Evolutionary conservation across 2,329 filamentous ascomycete species (phyloP), one percentile per base, ranked within the genome.

Genomic region (Volutella citrinella): DNA sequence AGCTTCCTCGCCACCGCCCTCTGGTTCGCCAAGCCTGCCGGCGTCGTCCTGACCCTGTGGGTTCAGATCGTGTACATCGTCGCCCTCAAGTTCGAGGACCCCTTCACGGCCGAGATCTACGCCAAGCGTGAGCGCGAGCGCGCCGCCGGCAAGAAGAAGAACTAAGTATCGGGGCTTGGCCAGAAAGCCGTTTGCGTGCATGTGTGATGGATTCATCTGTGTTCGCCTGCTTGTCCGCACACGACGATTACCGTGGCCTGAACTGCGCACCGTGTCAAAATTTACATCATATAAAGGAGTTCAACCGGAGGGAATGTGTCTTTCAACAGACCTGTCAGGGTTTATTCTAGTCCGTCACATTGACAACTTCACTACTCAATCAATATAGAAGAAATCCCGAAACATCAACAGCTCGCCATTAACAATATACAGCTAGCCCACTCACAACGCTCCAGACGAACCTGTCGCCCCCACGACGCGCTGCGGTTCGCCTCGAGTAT

Each of bases 21-120:
- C 38, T 79, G 87, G 59, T 88, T 82, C 55, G 89, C 87, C 35
- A 93, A 89, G 67, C 89, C 89, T 0, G 93, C 91, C 1, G 93
- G 93, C 2, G 49, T 97, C 22, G 54, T 91, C 31, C 61, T 96
- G 51, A 89, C 87, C 0, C 70, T 62, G 12, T 74, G 86, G 67
- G 90, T 96, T 11, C 76, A 84, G 49, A 54, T 83, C 17, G 78
- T 88, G 36, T 97, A 97, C 64, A 70, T 81, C 56, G 65, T 95
- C 43, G 91, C 91, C 10, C 72, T 95, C 56, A 71, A 72, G 52
- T 95, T 81, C 67, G 91, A 97, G 71, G 91, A 97, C 64, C 91
- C 91, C 5, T 98, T 97, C 66, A 98, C 93, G 7, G 79, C 80
- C 4, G 86, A 77, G 47, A 98, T 98, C 56, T 98, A 97, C 63